Conservation (phyloP, 345 rosid genomes). For the Punica granatum region DNA sequence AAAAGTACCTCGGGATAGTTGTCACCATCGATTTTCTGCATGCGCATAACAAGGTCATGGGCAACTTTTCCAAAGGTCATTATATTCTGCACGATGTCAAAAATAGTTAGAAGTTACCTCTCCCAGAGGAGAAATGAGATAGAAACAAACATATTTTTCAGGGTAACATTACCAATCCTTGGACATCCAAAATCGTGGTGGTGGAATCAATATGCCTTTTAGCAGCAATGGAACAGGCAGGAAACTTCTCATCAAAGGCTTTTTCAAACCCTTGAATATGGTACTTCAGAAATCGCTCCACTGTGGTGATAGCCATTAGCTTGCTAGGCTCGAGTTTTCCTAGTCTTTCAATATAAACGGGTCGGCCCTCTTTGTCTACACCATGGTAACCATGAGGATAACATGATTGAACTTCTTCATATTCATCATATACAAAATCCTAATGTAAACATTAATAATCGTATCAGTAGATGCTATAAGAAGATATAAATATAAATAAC, state of each 20-base stretch:
- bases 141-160: neutral
- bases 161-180: constrained; percentile 57
- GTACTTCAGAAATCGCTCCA: constrained; percentile 81
- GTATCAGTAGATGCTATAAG: constrained; percentile 1
- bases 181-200: constrained; percentile 74
- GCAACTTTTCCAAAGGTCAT: constrained; percentile 90
- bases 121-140: neutral
- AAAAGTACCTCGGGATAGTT: constrained; percentile 89
- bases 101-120: constrained; percentile 6
- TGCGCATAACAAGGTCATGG: constrained; percentile 81
- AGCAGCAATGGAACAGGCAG: constrained; percentile 82
- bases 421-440: constrained; percentile 89
- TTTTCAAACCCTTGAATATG: constrained; percentile 91
- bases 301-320: constrained; percentile 75
- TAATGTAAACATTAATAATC: constrained; percentile 25
- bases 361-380: constrained; percentile 78
- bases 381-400: constrained; percentile 99
- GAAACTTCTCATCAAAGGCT: constrained; percentile 80
- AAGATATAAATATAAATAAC: neutral
- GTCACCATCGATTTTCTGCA: constrained; percentile 96
- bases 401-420: constrained; percentile 60
- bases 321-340: constrained; percentile 73
- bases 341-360: constrained; percentile 79
- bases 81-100: constrained; percentile 53
- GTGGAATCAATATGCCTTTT: constrained; percentile 74